Evolutionary conservation across 768 basidiomycete genomes (phyloP).

Genomic region (Suillus tomentosus): DNA sequence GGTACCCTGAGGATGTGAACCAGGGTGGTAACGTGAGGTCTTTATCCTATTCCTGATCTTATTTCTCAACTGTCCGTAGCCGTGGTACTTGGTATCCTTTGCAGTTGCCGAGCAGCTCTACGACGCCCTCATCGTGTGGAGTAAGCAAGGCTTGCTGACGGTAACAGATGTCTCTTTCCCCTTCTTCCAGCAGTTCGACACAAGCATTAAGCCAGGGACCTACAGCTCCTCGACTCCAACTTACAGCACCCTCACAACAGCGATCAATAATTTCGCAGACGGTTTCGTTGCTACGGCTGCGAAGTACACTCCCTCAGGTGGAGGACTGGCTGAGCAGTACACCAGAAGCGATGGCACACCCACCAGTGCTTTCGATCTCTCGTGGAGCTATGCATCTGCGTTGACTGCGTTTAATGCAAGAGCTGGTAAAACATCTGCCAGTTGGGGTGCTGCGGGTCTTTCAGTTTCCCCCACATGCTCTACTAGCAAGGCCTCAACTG

Average conservation of each 20-base stretch:
- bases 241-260: conserved; percentile 50
- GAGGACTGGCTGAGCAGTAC: conserved; percentile 68
- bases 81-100: conserved; percentile 74
- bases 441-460: conserved; percentile 72
- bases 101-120: conserved; percentile 83
- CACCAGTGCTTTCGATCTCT: conserved; percentile 64
- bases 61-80: conserved; percentile 39
- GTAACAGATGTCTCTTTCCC: conserved; percentile 65
- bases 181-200: conserved; percentile 67
- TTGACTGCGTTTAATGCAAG: conserved; percentile 64
- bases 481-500: conserved; percentile 37
- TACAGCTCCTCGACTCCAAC: conserved; percentile 50
- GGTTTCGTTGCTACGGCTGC: conserved; percentile 60
- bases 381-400: conserved; percentile 76
- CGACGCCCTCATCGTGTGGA: conserved; percentile 69
- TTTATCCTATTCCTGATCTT: background rate
- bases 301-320: conserved; percentile 62
- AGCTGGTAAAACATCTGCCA: conserved; percentile 46
- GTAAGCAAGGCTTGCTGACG: conserved; percentile 46
- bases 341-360: conserved; percentile 50
- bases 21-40: conserved; percentile 64
- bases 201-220: conserved; percentile 52
- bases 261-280: conserved; percentile 61
- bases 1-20: conserved; percentile 80
- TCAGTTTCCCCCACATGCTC: conserved; percentile 48